Percentiles rank a stretch among this genome's conserved stretches.
Conservation (phyloP, 345 rosid genomes). For the Durio zibethinus region DNA sequence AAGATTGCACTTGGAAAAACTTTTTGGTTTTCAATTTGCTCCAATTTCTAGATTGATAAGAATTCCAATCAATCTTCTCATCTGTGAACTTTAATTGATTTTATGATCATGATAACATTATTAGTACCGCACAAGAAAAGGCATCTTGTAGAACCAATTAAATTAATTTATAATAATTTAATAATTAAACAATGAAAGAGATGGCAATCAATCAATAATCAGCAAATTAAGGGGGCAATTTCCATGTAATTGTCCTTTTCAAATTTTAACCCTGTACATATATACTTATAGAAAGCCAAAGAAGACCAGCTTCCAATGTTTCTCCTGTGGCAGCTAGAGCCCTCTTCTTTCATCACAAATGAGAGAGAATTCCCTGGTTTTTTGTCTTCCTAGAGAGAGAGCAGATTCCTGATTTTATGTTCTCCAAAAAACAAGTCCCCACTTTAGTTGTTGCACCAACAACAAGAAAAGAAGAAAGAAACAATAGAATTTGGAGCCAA, state of each 20-base stretch:
- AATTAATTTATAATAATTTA: background rate
- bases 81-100: background rate
- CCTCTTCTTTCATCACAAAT: conserved; percentile 23
- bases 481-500: conserved; percentile 12
- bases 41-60: background rate
- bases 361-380: conserved; percentile 34
- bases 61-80: no score
- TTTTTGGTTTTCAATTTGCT: background rate
- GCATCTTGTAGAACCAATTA: background rate
- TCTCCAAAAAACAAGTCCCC: conserved; percentile 27
- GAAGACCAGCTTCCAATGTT: conserved; percentile 39
- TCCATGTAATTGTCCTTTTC: conserved; percentile 12
- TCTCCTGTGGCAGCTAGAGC: conserved; percentile 12
- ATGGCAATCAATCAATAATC: conserved; percentile 14
- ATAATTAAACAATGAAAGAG: background rate
- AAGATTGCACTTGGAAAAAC: background rate
- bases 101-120: background rate
- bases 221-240: conserved; percentile 8
- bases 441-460: conserved; percentile 12
- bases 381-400: conserved; percentile 37
- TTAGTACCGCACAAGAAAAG: background rate
- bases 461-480: conserved; percentile 12
- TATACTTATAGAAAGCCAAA: conserved; percentile 51
- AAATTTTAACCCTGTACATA: conserved; percentile 19
- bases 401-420: conserved; percentile 35